Evolutionary conservation across 768 basidiomycete genomes (phyloP).

Genomic region (Boletus subparvulus): DNA sequence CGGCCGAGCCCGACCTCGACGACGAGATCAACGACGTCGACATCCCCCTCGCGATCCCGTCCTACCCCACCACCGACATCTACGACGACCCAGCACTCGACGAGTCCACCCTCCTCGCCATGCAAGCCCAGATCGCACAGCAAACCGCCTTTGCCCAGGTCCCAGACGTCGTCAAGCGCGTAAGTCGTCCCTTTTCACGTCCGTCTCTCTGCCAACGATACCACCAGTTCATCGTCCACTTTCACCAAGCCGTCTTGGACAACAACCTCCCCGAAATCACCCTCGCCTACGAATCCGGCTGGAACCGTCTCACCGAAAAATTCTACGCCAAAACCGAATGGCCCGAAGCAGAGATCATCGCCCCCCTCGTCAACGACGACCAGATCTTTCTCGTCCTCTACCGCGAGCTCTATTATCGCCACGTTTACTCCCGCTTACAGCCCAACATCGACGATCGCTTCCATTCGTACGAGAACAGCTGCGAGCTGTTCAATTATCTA

Average conservation of each 20-base stretch:
- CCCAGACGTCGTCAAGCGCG: conserved; percentile 86
- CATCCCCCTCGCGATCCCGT: conserved; percentile 37
- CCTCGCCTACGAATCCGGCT: conserved; percentile 92
- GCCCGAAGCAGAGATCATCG: conserved; percentile 96
- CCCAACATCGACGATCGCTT: conserved; percentile 97
- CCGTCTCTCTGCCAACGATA: neutral
- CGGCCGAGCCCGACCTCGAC: conserved; percentile 76
- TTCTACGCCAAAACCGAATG: conserved; percentile 93
- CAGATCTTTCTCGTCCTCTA: conserved; percentile 96
- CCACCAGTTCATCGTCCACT: conserved; percentile 86
- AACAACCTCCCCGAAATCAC: conserved; percentile 92
- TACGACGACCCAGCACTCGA: conserved; percentile 52
- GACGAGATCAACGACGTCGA: conserved; percentile 73
- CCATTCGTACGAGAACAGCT: conserved; percentile 97
- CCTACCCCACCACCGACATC: conserved; percentile 29
- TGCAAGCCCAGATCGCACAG: conserved; percentile 84
- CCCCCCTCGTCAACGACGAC: conserved; percentile 92
- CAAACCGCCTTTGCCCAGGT: conserved; percentile 81
- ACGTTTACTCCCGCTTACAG: conserved; percentile 92
- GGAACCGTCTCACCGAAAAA: conserved; percentile 96
- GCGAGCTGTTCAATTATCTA: conserved; percentile 97
- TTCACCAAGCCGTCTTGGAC: conserved; percentile 88
- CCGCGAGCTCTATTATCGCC: conserved; percentile 92
- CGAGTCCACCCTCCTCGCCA: conserved; percentile 63
- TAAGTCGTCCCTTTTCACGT: conserved; percentile 37